Evolutionary conservation across 2,329 filamentous ascomycete species (phyloP), one percentile per base, ranked within the genome.

Genomic region (Pleurostoma richardsiae): DNA sequence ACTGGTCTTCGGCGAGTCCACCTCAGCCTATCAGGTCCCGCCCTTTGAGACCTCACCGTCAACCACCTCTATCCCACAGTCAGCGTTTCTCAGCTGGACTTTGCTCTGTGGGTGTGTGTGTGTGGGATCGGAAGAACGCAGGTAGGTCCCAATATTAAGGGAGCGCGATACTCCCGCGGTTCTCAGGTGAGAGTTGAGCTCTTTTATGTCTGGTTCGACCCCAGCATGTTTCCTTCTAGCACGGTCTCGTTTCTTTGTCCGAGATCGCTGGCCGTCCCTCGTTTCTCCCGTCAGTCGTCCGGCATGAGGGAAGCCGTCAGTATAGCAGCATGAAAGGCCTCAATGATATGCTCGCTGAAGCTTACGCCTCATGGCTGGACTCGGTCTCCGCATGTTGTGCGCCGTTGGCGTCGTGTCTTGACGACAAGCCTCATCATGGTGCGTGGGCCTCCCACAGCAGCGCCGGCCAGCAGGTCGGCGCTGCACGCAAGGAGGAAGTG

Each of bases 331-430:
- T 57, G 54, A 55, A 49, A 47, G 51, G 46, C 36, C 45, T 51
- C 46, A 66, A 62, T 62, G 65, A 63, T 58, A 67, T 71, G 57
- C 60, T 72, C 52, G 58, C 61, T 59, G 66, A 67, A 57, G 61
- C 65, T 41, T 69, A 67, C 58, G 56, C 66, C 49, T 72, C 72
- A 51, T 78, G 73, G 71, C 65, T 77, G 49, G 65, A 67, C 52
- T 69, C 67, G 48, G 52, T 77, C 52, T 63, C 66, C 48, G 63
- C 66, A 47, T 77, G 74, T 57, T 77, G 74, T 57, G 58, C 59
- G 52, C 66, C 69, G 51, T n/a, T 36, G 51, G 56, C 62, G 47
- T 65, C 65, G 55, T 64, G 64, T 47, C 52, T 63, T 43, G 64
- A 68, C 50, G 65, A 70, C 54, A 68, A 66, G 61, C 55, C 47